Conservation (phyloP, 495 filamentous ascomycete genomes). For the Venustampulla echinocandica region DNA sequence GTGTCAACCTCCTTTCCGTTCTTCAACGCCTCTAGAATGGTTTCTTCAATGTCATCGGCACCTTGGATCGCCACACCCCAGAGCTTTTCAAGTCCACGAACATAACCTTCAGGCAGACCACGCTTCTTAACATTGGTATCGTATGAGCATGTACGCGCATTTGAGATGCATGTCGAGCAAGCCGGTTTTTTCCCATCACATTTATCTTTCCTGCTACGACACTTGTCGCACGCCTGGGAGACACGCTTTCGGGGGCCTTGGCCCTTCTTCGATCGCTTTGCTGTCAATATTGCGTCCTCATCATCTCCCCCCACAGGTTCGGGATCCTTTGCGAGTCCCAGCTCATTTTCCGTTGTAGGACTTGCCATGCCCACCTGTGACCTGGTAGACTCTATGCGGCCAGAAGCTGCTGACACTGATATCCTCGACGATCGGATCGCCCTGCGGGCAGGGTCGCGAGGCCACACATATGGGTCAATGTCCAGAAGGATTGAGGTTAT, state of each 20-base stretch:
- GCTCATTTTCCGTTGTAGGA: slow-evolving; percentile 1
- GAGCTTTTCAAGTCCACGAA: slow-evolving; percentile 47
- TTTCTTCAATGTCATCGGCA: slow-evolving; percentile 15
- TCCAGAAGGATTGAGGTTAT: too few species aligned
- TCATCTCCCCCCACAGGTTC: not conserved
- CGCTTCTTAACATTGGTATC: slow-evolving; percentile 63
- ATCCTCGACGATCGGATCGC: too few species aligned
- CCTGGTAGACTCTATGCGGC: too few species aligned
- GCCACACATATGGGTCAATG: not conserved
- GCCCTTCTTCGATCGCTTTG: slow-evolving; percentile 15
- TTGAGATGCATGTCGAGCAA: slow-evolving; percentile 54
- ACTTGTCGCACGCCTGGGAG: slow-evolving; percentile 81
- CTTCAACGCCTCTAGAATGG: slow-evolving; percentile 12
- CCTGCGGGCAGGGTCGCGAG: not conserved
- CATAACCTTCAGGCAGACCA: slow-evolving; percentile 57
- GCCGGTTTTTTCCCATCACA: slow-evolving; percentile 71
- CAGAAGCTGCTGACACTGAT: too few species aligned
- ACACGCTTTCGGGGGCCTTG: slow-evolving; percentile 17
- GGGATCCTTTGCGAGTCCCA: not conserved
- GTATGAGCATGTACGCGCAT: slow-evolving; percentile 56
- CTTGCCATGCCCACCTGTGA: slow-evolving; percentile 12
- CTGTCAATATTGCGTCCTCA: not conserved
- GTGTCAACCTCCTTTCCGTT: slow-evolving; percentile 9
- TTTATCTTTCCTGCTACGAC: slow-evolving; percentile 81
- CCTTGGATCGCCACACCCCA: slow-evolving; percentile 30